phyloP scores from a whole-genome alignment of 2,329 filamentous ascomycete genomes.

The Berkeleyomyces rouxiae region DNA sequence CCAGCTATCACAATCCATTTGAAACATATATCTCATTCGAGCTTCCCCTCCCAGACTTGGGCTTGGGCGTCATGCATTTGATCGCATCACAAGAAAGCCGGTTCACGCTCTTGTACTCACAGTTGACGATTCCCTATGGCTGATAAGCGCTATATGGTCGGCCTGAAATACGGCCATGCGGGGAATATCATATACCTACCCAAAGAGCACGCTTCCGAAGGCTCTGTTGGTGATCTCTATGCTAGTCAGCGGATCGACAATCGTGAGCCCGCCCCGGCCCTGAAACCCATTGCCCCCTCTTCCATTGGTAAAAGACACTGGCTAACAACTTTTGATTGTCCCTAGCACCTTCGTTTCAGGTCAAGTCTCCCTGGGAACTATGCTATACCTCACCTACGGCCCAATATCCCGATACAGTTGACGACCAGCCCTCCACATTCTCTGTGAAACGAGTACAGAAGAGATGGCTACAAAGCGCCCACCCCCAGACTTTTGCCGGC shows the following conservation, averaged over 20 bases:
- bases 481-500: constrained; percentile 34
- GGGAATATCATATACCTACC: constrained; percentile 10
- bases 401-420: neutral
- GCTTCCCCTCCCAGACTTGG: neutral
- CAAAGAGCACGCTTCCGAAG: neutral
- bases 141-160: constrained; percentile 8
- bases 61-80: constrained; percentile 11
- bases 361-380: constrained; percentile 11
- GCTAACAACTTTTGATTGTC: neutral
- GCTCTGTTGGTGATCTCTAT: constrained; percentile 4
- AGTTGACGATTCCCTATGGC: constrained; percentile 9
- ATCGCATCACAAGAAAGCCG: neutral
- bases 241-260: constrained; percentile 2
- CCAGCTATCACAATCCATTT: neutral
- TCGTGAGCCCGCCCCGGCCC: neutral
- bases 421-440: neutral
- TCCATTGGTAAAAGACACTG: neutral
- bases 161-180: constrained; percentile 11
- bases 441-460: constrained; percentile 21
- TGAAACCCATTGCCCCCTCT: neutral
- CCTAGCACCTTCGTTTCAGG: constrained; percentile 7
- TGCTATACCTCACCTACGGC: constrained; percentile 10
- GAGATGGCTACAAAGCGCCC: constrained; percentile 33
- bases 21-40: neutral
- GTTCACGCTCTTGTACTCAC: constrained; percentile 3